Evolutionary conservation across 148 eudicot genomes (phyloP), one percentile per base, ranked within the genome.

Genomic region (Cornus suecica): DNA sequence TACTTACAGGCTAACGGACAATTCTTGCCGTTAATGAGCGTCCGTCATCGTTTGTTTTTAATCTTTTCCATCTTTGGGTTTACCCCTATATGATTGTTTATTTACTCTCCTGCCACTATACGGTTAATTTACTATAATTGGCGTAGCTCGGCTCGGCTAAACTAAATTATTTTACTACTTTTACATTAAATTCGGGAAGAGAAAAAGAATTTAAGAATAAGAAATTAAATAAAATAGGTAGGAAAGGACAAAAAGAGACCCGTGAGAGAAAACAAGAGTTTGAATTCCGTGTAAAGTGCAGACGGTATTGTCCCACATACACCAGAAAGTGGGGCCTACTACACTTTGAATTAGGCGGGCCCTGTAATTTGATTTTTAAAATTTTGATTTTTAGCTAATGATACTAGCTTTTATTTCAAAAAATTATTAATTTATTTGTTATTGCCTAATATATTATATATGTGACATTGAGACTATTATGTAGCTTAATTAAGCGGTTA

Each of bases 1-100:
- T 70, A n/a, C 51, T 37, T 37, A 63, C 80, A 68, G 80, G 70
- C 77, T 68, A 77, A 27, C 73, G 29, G 80, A 77, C 83, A 77
- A 68, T 24, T 37, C 51, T 66, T 68, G 80, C 76, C 84, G 74
- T 81, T 73, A 72, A 31, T 13, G 8, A 60, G 56, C 37, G 65
- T 45, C 76, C 58, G 37, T 31, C 75, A 23, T 16, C 64, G 27
- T 41, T 25, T 28, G 0, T 8, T 26, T 26, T 6, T 29, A 25
- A 30, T 10, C 76, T 30, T 20, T 63, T 37, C 3, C 3, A 9
- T 30, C 26, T 68, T 54, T 78, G 65, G 29, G 58, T 48, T 42
- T 4, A 37, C 51, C 69, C 72, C 67, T 10, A 1, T 62, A 30
- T 63, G 9, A 13, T 20, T 8, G 0, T 58, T 52, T 29, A 16